Evolutionary conservation across 2,329 filamentous ascomycete species (phyloP).

Genomic region (Phaeoacremonium minimum): DNA sequence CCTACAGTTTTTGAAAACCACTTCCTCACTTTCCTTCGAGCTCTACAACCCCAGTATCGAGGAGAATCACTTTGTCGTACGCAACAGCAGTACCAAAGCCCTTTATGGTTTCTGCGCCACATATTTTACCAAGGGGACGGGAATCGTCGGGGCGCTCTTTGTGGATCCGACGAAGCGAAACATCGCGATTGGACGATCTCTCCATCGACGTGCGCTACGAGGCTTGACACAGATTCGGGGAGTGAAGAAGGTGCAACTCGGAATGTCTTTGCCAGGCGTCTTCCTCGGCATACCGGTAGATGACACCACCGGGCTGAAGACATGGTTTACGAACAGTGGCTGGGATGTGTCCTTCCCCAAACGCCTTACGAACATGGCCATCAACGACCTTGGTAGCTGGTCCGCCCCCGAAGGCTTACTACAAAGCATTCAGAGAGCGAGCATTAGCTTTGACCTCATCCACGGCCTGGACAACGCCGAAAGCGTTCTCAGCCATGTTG

Average conservation of each 20-base stretch:
- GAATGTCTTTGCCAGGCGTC: constrained; percentile 75
- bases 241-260: constrained; percentile 77
- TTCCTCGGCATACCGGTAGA: constrained; percentile 76
- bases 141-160: constrained; percentile 80
- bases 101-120: constrained; percentile 91
- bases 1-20: constrained; percentile 65
- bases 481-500: constrained; percentile 70
- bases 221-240: constrained; percentile 65
- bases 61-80: constrained; percentile 85
- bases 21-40: constrained; percentile 72
- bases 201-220: constrained; percentile 81
- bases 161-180: constrained; percentile 85
- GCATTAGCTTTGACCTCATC: constrained; percentile 78
- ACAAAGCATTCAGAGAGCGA: constrained; percentile 66
- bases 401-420: constrained; percentile 71
- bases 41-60: constrained; percentile 66
- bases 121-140: constrained; percentile 69
- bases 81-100: constrained; percentile 87
- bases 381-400: constrained; percentile 71
- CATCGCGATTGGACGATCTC: constrained; percentile 82
- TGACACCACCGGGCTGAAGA: constrained; percentile 40
- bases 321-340: constrained; percentile 87
- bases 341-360: constrained; percentile 70
- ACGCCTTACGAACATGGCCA: constrained; percentile 62
- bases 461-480: constrained; percentile 74